A percentile compares a stretch with the other conserved stretches of the same genome.
Evolutionary conservation across 768 basidiomycete genomes (phyloP).

Genomic region (Kondoa subrosea): DNA sequence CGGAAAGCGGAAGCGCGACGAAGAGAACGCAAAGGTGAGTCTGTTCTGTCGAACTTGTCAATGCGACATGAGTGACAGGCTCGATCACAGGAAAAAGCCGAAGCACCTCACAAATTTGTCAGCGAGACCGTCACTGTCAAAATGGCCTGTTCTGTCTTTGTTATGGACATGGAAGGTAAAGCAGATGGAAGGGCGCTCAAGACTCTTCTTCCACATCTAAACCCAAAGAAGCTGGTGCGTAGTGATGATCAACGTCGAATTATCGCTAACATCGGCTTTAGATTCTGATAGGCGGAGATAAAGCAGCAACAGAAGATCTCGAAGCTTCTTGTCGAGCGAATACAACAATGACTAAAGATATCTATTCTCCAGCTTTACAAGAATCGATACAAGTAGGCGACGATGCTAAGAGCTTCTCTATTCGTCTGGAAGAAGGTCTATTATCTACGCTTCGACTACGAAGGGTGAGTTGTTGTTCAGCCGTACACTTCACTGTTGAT

Average conservation of each 20-base stretch:
- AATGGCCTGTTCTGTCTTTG: constrained; percentile 68
- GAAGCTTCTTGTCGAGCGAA: constrained; percentile 66
- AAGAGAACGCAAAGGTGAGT: constrained; percentile 63
- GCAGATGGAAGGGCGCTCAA: constrained; percentile 95
- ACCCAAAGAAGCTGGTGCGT: constrained; percentile 81
- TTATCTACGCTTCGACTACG: constrained; percentile 67
- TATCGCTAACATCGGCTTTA: constrained; percentile 30
- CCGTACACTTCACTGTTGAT: background rate
- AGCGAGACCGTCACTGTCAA: constrained; percentile 58
- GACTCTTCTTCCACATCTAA: constrained; percentile 87
- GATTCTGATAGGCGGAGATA: constrained; percentile 74
- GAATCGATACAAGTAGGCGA: constrained; percentile 82
- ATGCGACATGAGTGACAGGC: background rate
- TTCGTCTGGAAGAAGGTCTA: constrained; percentile 79
- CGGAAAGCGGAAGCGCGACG: constrained; percentile 45
- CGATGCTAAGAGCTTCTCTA: constrained; percentile 83
- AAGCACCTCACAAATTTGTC: constrained; percentile 83
- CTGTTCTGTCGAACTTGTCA: background rate
- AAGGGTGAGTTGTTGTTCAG: constrained; percentile 17
- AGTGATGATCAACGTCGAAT: background rate
- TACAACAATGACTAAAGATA: constrained; percentile 79
- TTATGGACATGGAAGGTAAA: constrained; percentile 88
- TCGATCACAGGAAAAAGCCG: constrained; percentile 48
- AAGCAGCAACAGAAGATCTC: constrained; percentile 50
- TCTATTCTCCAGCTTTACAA: constrained; percentile 58